Base-by-base conservation (phyloP, 2,329 filamentous ascomycete species). In the Leptographium galeiforme region DNA sequence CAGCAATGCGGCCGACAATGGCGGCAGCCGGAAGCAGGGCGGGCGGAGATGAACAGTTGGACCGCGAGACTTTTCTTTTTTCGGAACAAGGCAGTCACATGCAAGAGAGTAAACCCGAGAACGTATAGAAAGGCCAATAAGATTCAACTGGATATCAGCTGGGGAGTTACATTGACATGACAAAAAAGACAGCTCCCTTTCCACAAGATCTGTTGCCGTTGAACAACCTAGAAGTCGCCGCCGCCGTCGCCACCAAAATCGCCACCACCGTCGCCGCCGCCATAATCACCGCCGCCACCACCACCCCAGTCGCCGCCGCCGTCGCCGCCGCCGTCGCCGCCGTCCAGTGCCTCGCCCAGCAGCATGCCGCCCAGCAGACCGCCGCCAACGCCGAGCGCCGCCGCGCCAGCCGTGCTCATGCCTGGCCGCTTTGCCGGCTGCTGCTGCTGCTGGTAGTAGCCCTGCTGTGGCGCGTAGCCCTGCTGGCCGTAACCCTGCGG, bases 331-430 rank as follows among this genome's bases (percentile, higher is more conserved):
- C 84, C 69, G 59, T 86, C 68, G 48, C 76, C 65, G 56, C 83
- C 78, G 53, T 85, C 70, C 50, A 90, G 73, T 1, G 83, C 82
- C 62, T 85, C 74, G 2, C 76, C 83, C 36, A 95, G 67, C 61
- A 95, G 57, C 57, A 81, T 78, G 53, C 89, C 89, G 60, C 89
- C 90, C 1, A 95, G 62, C 64, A 95, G 63, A 66, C 89, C 89
- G 58, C 85, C 89, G 60, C 89, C 89, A 5, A 87, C 67, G 70
- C 89, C 89, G 45, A 95, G 71, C 25, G 87, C 87, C 10, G 84
- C 81, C 51, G 83, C 88, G 48, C 87, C 88, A 1, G 76, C 79
- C 56, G 78, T 75, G n/a, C 87, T 87, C 69, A 91, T 68, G 32
- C 71, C 69, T 50, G 32, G 18, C 45, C 45, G 48, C 16, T 43